Evolutionary conservation across 2,329 filamentous ascomycete species (phyloP).

Genomic region (Lasiodiplodia theobromae): DNA sequence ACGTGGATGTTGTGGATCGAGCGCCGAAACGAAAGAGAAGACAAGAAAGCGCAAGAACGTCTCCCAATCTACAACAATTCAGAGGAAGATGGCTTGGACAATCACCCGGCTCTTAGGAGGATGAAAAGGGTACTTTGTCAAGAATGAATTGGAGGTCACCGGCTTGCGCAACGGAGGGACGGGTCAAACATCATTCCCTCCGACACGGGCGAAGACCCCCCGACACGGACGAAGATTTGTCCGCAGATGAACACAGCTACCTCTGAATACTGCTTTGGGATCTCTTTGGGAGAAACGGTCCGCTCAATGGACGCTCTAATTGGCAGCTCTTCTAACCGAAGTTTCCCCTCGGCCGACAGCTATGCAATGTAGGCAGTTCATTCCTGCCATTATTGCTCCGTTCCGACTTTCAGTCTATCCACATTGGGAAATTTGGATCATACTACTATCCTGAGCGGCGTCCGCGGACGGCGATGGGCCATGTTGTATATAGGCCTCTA

Average conservation of each 20-base stretch:
- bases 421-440: background rate
- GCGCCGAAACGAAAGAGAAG: background rate
- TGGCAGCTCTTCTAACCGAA: background rate
- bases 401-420: background rate
- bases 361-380: too few relatives aligned
- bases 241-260: background rate
- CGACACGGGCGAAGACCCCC: background rate
- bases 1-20: slow-evolving; percentile 14
- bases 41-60: background rate
- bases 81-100: background rate
- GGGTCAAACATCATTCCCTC: background rate
- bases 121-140: background rate
- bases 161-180: background rate
- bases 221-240: background rate
- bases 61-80: background rate
- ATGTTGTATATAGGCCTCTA: background rate
- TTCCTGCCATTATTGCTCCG: background rate
- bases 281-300: background rate
- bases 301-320: background rate
- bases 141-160: background rate
- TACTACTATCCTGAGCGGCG: background rate
- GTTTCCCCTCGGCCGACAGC: slow-evolving; percentile 5
- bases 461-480: background rate
- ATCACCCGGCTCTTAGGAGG: background rate
- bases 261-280: background rate